Conservation (phyloP, 306 rosid genomes). For the Prunus persica region Prunus_persica_NCBIv2 NC_034010.1:21741501-21742000, state of each 20-base stretch:
- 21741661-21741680: slow-evolving; percentile 65
- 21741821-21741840: background rate
- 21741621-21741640: slow-evolving; percentile 58
- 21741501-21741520: slow-evolving; percentile 32
- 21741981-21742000: slow-evolving; percentile 68
- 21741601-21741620: slow-evolving; percentile 52
- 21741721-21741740: slow-evolving; percentile 64
- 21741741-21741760: slow-evolving; percentile 59
- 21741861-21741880: background rate
- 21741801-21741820: background rate
- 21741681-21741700: slow-evolving; percentile 67
- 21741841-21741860: background rate
- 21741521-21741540: slow-evolving; percentile 70
- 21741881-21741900: background rate
- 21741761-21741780: slow-evolving; percentile 80
- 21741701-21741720: slow-evolving; percentile 65
- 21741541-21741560: slow-evolving; percentile 43
- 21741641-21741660: slow-evolving; percentile 78
- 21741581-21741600: slow-evolving; percentile 30
- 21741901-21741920: background rate
- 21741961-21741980: slow-evolving; percentile 30
- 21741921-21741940: background rate
- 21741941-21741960: slow-evolving; percentile 16
- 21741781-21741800: background rate
- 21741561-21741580: slow-evolving; percentile 26